A percentile compares a stretch with the other conserved stretches of the same genome.
Evolutionary conservation across 345 rosid genomes (phyloP).

Genomic region (Pelargonium nanum): DNA sequence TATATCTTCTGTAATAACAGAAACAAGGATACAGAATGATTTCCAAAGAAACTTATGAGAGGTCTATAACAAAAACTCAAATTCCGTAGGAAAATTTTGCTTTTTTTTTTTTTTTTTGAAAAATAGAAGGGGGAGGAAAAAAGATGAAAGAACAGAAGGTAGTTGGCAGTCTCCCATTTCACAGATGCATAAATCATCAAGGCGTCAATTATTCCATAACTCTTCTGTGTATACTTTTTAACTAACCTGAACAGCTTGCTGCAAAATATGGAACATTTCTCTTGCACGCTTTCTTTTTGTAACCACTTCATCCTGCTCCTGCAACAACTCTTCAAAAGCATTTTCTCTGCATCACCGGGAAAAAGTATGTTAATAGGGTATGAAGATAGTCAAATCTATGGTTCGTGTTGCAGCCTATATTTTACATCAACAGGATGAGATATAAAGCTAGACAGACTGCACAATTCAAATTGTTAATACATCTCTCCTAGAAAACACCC

Average conservation of each 20-base stretch:
- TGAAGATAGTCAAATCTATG: neutral
- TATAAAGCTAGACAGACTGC: neutral
- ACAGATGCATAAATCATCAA: neutral
- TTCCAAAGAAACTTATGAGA: too few species aligned
- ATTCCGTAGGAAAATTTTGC: too few species aligned
- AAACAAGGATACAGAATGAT: too few species aligned
- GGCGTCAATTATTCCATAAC: neutral
- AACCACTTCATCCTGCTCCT: conserved; percentile 23
- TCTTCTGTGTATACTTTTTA: neutral
- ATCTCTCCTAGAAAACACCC: neutral
- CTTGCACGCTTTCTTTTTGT: conserved; percentile 13
- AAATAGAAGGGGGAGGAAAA: too few species aligned
- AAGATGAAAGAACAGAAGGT: neutral
- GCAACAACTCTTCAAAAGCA: conserved; percentile 27
- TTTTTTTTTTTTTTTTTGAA: too few species aligned
- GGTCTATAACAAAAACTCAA: too few species aligned
- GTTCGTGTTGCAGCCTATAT: neutral
- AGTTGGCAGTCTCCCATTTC: neutral
- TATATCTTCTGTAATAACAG: too few species aligned
- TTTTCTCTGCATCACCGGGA: conserved; percentile 19
- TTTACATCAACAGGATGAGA: neutral
- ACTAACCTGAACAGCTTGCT: conserved; percentile 33
- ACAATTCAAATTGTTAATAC: neutral
- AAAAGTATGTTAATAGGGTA: neutral
- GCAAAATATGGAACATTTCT: conserved; percentile 17